Evolutionary conservation across 2,329 filamentous ascomycete species (phyloP), one percentile per base, ranked within the genome.

Genomic region (Stachybotrys chartarum): DNA sequence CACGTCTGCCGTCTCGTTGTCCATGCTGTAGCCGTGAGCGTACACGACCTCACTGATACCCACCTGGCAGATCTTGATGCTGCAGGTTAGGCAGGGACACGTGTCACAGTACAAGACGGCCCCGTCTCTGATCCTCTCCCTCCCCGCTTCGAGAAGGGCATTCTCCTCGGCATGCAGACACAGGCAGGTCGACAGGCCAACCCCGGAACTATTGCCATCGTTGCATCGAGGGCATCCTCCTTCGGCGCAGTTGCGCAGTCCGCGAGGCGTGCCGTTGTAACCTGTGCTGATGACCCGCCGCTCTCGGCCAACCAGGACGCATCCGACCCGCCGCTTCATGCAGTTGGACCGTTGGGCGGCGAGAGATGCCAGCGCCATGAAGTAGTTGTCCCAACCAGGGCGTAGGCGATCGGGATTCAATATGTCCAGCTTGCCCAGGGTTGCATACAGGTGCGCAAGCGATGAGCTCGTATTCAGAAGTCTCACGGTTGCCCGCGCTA

Each of bases 81-180:
- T 96, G 72, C 94, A 99, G 3, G 94, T 99, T 70, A 99, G 77
- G 69, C 94, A 99, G 5, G 94, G 94, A 71, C 94, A 99, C 62
- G 92, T 97, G 68, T 97, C 90, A 72, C 92, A 97, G 73, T 97
- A 99, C 30, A 99, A 76, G 52, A 91, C 88, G 44, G 89, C 84
- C 5, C 86, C 89, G 55, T 90, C 87, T 18, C 90, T 79, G 62
- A 99, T 91, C 56, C 94, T 81, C 72, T 97, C 94, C 63, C 94
- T 80, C 1, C 94, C 94, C 18, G 94, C 94, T 76, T 99, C 94
- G 10, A 99, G 79, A 56, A 99, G 79, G 1, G 94, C 94, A 70
- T 99, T 99, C 74, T 99, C 94, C 75, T 99, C 94, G 1, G 94
- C 94, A 70, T 99, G 94, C n/a, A 99, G 83, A 70, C 94, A 99